Evolutionary conservation across 2,329 filamentous ascomycete genomes (phyloP), one percentile per base, ranked within the genome.

Genomic region (Akanthomyces uredinophilus): DNA sequence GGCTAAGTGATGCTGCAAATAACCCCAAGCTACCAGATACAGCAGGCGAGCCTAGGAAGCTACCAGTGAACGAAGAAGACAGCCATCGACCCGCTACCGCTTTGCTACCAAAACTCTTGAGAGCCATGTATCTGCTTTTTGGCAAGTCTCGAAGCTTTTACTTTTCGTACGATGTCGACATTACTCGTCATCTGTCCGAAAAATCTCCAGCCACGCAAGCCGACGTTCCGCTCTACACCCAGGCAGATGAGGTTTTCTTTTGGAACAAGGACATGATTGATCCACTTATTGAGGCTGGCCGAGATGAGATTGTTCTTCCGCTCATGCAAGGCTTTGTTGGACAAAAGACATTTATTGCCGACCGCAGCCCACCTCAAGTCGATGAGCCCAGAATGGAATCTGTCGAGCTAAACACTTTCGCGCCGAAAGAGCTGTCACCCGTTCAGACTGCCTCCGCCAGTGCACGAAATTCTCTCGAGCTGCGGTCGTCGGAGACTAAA

Each of bases 241-340:
- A 85, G 63, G 92, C 88, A 24, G 91, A 97, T 72, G 83, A 85
- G 37, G 75, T 87, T 71, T 98, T 89, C 74, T 98, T 97, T 73
- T 99, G 95, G 94, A 99, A 99, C 70, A 83, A 82, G 29, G 81
- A 92, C 70, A 81, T 97, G 16, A 77, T 91, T 29, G 76, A 83
- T 32, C 87, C 90, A 0, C 92, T 99, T 64, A 83, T 92, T 53
- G 83, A 90, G 20, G 81, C 83, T n/a, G 87, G 89, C 0, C 85
- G 91, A 24, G 85, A 92, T 68, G 78, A 80, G 0, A 82, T 96
- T 60, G 81, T 89, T 1, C 76, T 98, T 24, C 95, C 95, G 2
- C 68, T 99, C 4, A 90, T 99, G 75, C 95, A 98, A 75, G 95
- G 95, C 0, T 99, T 98, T 68, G 86, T 99, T 22, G 94, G 94